These are phyloP conservation scores for Chlamydomonas incerta DNA, from an alignment of 139 green algal species.

Conservation along the genomic window DNA sequence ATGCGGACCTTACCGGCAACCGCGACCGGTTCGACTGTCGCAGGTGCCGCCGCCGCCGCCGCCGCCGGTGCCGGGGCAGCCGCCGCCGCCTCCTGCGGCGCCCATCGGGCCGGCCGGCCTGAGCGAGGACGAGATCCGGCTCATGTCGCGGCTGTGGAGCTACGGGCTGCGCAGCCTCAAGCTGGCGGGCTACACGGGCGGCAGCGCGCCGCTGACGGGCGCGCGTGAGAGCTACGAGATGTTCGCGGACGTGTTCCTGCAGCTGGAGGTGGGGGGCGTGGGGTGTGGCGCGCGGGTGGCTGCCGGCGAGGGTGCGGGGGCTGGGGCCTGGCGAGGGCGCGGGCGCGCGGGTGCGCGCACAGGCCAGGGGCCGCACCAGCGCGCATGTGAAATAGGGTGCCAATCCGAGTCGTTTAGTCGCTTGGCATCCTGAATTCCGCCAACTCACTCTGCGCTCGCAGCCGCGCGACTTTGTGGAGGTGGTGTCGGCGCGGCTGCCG, in stretches of 20 bases:
- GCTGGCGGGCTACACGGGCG: conserved; percentile 27
- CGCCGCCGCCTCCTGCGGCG: neutral
- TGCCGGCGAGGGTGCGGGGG: too few species aligned
- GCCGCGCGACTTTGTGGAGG: conserved; percentile 87
- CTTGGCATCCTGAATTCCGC: too few species aligned
- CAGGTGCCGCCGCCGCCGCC: neutral
- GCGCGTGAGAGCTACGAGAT: conserved; percentile 36
- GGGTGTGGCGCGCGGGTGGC: too few species aligned
- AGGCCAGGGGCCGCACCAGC: too few species aligned
- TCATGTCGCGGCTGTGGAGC: conserved; percentile 43
- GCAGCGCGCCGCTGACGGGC: conserved; percentile 14
- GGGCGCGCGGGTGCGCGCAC: too few species aligned
- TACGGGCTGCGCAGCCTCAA: conserved; percentile 43
- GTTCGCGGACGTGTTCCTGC: conserved; percentile 51
- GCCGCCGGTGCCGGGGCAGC: conserved; percentile 2
- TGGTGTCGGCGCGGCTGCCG: conserved; percentile 75
- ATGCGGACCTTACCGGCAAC: too few species aligned
- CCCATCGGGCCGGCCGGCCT: conserved; percentile 9
- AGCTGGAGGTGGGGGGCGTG: conserved; percentile 26
- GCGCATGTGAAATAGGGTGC: too few species aligned
- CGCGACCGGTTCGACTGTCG: too few species aligned
- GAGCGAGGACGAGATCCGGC: conserved; percentile 47
- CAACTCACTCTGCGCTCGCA: conserved; percentile 53
- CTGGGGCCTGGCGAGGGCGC: too few species aligned
- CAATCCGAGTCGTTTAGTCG: too few species aligned